Conservation (phyloP, 805 yeast genomes). For the Ogataea ramenticola region DNA sequence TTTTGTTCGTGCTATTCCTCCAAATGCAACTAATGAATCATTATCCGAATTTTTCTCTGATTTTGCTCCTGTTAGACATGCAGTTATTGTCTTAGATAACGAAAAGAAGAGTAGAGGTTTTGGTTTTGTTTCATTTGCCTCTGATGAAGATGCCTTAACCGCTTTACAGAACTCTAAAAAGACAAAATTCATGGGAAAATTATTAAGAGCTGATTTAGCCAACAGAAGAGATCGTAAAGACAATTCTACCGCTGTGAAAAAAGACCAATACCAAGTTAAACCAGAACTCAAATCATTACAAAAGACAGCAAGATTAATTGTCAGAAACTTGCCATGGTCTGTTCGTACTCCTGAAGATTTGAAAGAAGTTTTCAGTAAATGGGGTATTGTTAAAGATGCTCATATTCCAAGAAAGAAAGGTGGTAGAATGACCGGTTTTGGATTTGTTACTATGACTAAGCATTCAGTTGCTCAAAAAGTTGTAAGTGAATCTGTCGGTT, state of each 20-base stretch:
- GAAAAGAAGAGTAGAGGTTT: slow-evolving; percentile 82
- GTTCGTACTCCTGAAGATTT: slow-evolving; percentile 70
- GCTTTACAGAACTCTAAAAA: slow-evolving; percentile 68
- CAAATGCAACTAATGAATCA: slow-evolving; percentile 72
- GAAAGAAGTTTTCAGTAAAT: slow-evolving; percentile 62
- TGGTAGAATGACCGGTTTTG: slow-evolving; percentile 92
- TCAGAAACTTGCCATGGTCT: slow-evolving; percentile 95
- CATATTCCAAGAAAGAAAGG: slow-evolving; percentile 82
- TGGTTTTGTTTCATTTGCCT: slow-evolving; percentile 87
- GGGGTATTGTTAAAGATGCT: slow-evolving; percentile 84
- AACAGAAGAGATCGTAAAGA: slow-evolving; percentile 80
- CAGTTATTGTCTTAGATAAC: slow-evolving; percentile 78
- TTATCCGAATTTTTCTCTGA: slow-evolving; percentile 82
- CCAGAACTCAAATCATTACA: slow-evolving; percentile 16
- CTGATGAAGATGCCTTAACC: slow-evolving; percentile 73
- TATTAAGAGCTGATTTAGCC: slow-evolving; percentile 78
- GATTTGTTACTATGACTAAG: slow-evolving; percentile 85
- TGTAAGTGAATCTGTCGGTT: slow-evolving; percentile 62
- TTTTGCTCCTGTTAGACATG: slow-evolving; percentile 92
- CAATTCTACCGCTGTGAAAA: slow-evolving; percentile 6
- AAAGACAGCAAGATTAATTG: slow-evolving; percentile 78
- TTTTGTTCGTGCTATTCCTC: slow-evolving; percentile 82
- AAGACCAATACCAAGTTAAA: slow-evolving; percentile 43
- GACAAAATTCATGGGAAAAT: slow-evolving; percentile 55
- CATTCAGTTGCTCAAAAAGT: slow-evolving; percentile 73